Evolutionary conservation across 2,329 filamentous ascomycete species (phyloP), one percentile per base, ranked within the genome.

Genomic region (Aureobasidium leucospermi): DNA sequence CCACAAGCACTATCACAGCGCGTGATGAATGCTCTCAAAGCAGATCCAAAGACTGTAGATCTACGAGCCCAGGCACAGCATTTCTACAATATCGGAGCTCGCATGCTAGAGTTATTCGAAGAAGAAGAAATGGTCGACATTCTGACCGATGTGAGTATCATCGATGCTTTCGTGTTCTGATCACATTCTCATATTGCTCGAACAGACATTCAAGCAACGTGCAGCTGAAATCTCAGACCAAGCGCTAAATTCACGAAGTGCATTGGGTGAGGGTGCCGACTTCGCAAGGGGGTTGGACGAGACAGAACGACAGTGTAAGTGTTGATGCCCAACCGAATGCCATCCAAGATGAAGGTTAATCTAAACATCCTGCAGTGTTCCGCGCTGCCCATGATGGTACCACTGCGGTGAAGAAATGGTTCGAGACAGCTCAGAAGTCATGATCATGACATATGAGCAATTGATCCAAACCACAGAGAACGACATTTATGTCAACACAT

Each of bases 201-300:
- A n/a, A 41, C 46, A 87, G 77, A 91, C 90, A 0, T 97, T 95
- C 74, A 90, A 92, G 65, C 81, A 83, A 52, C 81, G 94, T 49
- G 89, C 91, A 0, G 81, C 84, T 1, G 90, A 95, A 63, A 89
- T 97, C 53, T 89, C 89, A 6, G 84, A 97, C 69, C 90, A 96
- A 70, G 93, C 92, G 2, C 85, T 92, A 65, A 96, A 96, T 74
- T 87, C 88, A 3, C 85, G 87, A 9, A 64, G 63, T 61, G 41
- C 65, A 64, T 36, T 65, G 62, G 34, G 66, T 3, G 83, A 84
- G 51, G 78, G 85, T 1, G 85, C 86, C 60, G 92, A 96, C 65
- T 97, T 97, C 67, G 77, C 96, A 67, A 81, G 89, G 32, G 91
- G 92, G 0, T 73, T 99, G 59, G 94, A 97, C 68, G 92, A 97